Evolutionary conservation across 495 filamentous ascomycete species (phyloP), one percentile per base, ranked within the genome.

Genomic region (Penicillium canescens): DNA sequence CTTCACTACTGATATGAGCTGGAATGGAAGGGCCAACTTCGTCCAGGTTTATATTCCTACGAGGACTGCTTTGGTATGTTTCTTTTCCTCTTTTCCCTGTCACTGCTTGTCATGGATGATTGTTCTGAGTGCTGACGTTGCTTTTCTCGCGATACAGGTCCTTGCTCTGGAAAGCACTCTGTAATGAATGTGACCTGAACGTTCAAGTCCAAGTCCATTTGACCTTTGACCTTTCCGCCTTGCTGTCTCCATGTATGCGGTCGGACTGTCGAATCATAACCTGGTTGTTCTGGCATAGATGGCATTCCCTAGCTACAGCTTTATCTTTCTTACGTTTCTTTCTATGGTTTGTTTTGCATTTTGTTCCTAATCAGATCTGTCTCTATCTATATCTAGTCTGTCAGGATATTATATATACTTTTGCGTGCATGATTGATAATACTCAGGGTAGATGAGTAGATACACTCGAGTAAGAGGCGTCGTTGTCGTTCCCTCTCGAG

Each of bases 11-110:
- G 82, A 90, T 34, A 78, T 96, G 63, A 76, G 74, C 61, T 98
- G 95, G 94, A 97, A 98, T 68, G 86, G 80, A 2, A 71, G 94
- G 55, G 82, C 76, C 70, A 98, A 98, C 68, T 97, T 89, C 67
- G 80, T 89, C 36, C 94, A 98, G 72, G 84, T 96, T 26, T 98
- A 98, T 69, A 82, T 96, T 48, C 94, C 94, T 24, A 82, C 82
- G 24, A 79, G 94, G 56, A 90, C 89, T 48, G 94, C 91, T 28
- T 70, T 97, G 65, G 92, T 96, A 79, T 85, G 88, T 77, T 62
- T 31, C 39, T 44, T 13, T 47, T 46, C 20, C 6, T 6, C 1
- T 49, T 21, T 44, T n/a, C 38, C 48, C 14, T 18, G 34, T 36
- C 14, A 13, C 11, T 23, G 40, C 16, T 21, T 42, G 1, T 13